Percentiles rank a stretch among this genome's conserved stretches.
These are phyloP conservation scores for Penicillium paneum DNA, from an alignment of 2,329 filamentous ascomycete genomes.

Conservation along the genomic window DNA sequence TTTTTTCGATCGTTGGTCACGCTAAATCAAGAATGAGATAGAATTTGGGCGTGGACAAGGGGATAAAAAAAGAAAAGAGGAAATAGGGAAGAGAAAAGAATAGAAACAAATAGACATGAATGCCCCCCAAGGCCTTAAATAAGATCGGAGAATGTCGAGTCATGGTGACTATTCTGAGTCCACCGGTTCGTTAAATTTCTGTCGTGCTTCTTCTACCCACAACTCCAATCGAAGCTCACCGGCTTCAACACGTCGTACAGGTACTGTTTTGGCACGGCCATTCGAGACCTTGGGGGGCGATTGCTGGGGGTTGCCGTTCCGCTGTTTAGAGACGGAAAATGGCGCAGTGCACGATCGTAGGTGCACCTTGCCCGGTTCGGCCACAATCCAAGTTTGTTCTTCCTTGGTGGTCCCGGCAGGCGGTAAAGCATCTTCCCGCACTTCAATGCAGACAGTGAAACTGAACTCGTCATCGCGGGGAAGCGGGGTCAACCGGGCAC, in stretches of 20 bases:
- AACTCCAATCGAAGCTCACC: slow-evolving; percentile 66
- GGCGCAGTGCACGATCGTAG: slow-evolving; percentile 40
- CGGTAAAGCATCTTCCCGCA: slow-evolving; percentile 46
- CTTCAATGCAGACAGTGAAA: slow-evolving; percentile 50
- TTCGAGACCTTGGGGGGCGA: slow-evolving; percentile 34
- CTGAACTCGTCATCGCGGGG: slow-evolving; percentile 48
- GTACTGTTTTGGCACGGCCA: slow-evolving; percentile 56
- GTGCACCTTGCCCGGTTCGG: slow-evolving; percentile 49
- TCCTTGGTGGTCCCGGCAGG: slow-evolving; percentile 47
- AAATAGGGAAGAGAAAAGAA: slow-evolving; percentile 17
- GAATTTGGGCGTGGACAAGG: slow-evolving; percentile 19
- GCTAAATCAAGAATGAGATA: slow-evolving; percentile 40
- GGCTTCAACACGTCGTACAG: slow-evolving; percentile 61
- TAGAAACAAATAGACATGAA: slow-evolving; percentile 10
- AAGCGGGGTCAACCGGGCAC: slow-evolving; percentile 42
- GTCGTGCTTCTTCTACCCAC: slow-evolving; percentile 65
- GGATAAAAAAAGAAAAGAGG: slow-evolving; percentile 8
- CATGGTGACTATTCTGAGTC: slow-evolving; percentile 38
- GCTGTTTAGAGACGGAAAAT: slow-evolving; percentile 39
- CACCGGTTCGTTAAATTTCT: slow-evolving; percentile 49
- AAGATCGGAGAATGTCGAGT: slow-evolving; percentile 19
- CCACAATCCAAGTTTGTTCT: slow-evolving; percentile 61
- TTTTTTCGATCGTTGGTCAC: slow-evolving; percentile 43
- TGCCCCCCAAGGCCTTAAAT: slow-evolving; percentile 14
- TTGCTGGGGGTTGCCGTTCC: slow-evolving; percentile 37